These are phyloP conservation scores for Aspergillus melleus DNA, from an alignment of 2,329 filamentous ascomycete species.

Conservation along the genomic window DNA sequence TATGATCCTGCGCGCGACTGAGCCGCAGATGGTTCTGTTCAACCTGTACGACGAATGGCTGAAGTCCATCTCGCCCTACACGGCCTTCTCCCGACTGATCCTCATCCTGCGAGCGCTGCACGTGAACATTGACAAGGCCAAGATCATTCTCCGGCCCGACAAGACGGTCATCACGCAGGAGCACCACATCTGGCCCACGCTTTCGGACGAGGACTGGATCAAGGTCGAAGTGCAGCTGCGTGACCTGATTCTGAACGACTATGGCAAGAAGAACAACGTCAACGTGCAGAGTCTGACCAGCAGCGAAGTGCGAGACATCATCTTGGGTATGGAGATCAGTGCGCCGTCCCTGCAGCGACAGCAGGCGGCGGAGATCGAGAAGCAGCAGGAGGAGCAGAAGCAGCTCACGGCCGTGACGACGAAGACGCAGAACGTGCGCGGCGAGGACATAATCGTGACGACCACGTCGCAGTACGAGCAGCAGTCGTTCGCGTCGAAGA, in stretches of 20 bases:
- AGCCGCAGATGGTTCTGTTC: slow-evolving; percentile 99
- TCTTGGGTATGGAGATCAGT: slow-evolving; percentile 98
- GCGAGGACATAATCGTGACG: slow-evolving; percentile 96
- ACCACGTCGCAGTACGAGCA: slow-evolving; percentile 98
- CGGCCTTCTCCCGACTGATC: slow-evolving; percentile 92
- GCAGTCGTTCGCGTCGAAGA: slow-evolving; percentile 97
- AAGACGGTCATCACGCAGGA: slow-evolving; percentile 98
- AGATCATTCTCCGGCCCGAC: slow-evolving; percentile 89
- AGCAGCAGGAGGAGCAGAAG: slow-evolving; percentile 95
- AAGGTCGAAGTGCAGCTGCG: slow-evolving; percentile 97
- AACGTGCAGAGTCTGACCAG: slow-evolving; percentile 95
- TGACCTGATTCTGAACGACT: slow-evolving; percentile 95
- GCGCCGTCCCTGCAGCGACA: slow-evolving; percentile 97
- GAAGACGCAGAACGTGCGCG: slow-evolving; percentile 95
- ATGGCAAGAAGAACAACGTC: slow-evolving; percentile 99
- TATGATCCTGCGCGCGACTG: slow-evolving; percentile 96
- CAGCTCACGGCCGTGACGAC: slow-evolving; percentile 97
- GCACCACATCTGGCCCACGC: slow-evolving; percentile 96
- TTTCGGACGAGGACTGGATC: slow-evolving; percentile 97
- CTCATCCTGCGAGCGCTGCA: slow-evolving; percentile 92
- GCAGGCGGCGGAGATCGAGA: slow-evolving; percentile 97
- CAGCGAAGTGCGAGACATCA: slow-evolving; percentile 97
- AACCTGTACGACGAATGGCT: slow-evolving; percentile 99
- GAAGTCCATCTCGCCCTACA: slow-evolving; percentile 98
- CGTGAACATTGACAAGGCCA: slow-evolving; percentile 98